These are phyloP conservation scores for Pelargonium hybrid DNA, from an alignment of 441 rosid genomes.

Conservation along the genomic window DNA sequence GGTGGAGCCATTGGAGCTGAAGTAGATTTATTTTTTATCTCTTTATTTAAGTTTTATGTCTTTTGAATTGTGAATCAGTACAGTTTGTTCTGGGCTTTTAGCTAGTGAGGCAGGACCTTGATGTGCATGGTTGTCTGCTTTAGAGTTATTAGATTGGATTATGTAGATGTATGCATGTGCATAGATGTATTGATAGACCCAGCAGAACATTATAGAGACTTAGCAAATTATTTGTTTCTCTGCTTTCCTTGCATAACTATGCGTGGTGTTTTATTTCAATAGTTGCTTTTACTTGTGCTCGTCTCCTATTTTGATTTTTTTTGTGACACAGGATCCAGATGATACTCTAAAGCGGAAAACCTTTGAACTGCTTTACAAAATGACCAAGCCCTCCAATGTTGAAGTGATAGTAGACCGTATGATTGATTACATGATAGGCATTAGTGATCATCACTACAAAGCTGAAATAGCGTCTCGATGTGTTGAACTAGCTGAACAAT, in stretches of 20 bases:
- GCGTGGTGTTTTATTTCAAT: background rate
- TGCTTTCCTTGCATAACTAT: slow-evolving; percentile 4
- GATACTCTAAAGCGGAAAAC: slow-evolving; percentile 93
- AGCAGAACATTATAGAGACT: no score
- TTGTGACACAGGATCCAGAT: slow-evolving; percentile 90
- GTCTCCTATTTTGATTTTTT: no score
- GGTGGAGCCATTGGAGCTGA: background rate
- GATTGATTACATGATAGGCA: slow-evolving; percentile 93
- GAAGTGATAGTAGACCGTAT: slow-evolving; percentile 95
- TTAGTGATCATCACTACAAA: slow-evolving; percentile 86
- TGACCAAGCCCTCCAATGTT: slow-evolving; percentile 94
- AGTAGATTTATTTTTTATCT: no score
- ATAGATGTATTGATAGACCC: no score
- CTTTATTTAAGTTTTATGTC: no score
- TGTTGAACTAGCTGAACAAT: slow-evolving; percentile 91
- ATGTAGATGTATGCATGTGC: background rate
- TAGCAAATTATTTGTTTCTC: background rate
- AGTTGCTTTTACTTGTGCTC: slow-evolving; percentile 7
- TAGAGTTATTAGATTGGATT: no score
- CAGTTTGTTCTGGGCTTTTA: no score
- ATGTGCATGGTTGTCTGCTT: no score
- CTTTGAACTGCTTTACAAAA: slow-evolving; percentile 78
- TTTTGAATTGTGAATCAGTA: no score
- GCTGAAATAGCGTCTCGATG: slow-evolving; percentile 93
- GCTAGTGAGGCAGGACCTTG: no score